phyloP scores from a whole-genome alignment of 2,329 filamentous ascomycete genomes.

The Aspergillus arachidicola region DNA sequence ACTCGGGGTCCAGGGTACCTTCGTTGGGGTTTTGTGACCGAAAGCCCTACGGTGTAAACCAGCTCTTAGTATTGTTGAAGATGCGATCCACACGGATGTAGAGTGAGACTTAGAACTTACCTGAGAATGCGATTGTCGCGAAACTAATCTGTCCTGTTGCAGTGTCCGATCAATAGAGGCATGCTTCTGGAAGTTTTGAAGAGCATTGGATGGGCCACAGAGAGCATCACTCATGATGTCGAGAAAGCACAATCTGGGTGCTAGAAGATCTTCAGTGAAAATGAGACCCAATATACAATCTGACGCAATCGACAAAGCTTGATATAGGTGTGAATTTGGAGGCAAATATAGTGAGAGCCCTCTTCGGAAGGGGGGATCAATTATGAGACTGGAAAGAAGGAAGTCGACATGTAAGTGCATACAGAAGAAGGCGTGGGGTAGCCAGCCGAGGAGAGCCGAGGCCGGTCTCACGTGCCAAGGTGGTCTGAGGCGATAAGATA shows the following conservation, averaged over 20 bases:
- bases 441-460: conserved; percentile 19
- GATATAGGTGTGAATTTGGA: neutral
- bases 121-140: conserved; percentile 57
- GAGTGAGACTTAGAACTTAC: conserved; percentile 43
- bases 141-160: conserved; percentile 70
- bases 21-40: conserved; percentile 59
- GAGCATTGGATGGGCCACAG: conserved; percentile 74
- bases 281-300: neutral
- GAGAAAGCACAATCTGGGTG: conserved; percentile 3
- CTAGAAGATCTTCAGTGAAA: neutral
- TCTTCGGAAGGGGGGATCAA: neutral
- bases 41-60: conserved; percentile 55
- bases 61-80: conserved; percentile 15
- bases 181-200: conserved; percentile 74
- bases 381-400: conserved; percentile 3
- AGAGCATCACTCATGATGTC: conserved; percentile 65
- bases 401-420: conserved; percentile 5
- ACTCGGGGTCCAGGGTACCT: conserved; percentile 65
- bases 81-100: neutral
- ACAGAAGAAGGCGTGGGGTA: neutral
- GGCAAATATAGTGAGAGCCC: neutral
- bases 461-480: conserved; percentile 25
- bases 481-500: conserved; percentile 31
- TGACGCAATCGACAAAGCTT: neutral
- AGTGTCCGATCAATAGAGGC: conserved; percentile 67